phyloP scores from a whole-genome alignment of 177 flowering plant species.

The Tripterygium wilfordii region DNA sequence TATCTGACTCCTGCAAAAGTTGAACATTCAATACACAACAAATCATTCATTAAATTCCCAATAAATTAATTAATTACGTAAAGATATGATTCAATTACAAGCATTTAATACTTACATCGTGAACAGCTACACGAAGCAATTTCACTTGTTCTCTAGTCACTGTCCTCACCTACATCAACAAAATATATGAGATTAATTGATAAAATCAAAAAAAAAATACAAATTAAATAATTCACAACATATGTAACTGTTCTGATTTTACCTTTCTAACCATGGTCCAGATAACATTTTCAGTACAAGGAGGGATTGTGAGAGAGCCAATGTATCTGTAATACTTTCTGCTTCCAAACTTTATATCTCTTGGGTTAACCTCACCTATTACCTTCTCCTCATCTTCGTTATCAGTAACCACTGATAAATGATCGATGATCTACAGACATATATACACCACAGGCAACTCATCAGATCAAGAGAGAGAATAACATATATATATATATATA shows the following conservation, averaged over 20 bases:
- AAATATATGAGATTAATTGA: background rate
- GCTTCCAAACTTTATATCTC: slow-evolving; percentile 24
- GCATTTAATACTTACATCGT: slow-evolving; percentile 23
- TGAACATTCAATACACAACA: no score
- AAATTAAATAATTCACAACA: background rate
- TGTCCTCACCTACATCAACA: slow-evolving; percentile 20
- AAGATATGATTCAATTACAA: no score
- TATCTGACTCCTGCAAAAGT: slow-evolving; percentile 30
- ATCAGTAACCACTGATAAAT: slow-evolving; percentile 10
- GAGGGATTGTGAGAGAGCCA: slow-evolving; percentile 65
- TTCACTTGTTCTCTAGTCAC: slow-evolving; percentile 27
- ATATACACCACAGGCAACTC: background rate
- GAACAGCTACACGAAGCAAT: slow-evolving; percentile 31
- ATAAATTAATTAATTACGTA: no score
- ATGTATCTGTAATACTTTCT: slow-evolving; percentile 50
- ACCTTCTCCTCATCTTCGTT: slow-evolving; percentile 8
- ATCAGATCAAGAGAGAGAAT: background rate
- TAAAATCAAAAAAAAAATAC: background rate
- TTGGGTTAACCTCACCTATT: slow-evolving; percentile 34
- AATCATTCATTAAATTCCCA: no score
- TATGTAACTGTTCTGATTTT: background rate
- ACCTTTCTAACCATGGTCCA: slow-evolving; percentile 56
- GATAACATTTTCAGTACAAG: slow-evolving; percentile 49
- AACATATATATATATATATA: background rate
- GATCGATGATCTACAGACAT: slow-evolving; percentile 9